Evolutionary conservation across 805 yeast species (phyloP), one percentile per base, ranked within the genome.

Genomic region (Candida sithepensis): DNA sequence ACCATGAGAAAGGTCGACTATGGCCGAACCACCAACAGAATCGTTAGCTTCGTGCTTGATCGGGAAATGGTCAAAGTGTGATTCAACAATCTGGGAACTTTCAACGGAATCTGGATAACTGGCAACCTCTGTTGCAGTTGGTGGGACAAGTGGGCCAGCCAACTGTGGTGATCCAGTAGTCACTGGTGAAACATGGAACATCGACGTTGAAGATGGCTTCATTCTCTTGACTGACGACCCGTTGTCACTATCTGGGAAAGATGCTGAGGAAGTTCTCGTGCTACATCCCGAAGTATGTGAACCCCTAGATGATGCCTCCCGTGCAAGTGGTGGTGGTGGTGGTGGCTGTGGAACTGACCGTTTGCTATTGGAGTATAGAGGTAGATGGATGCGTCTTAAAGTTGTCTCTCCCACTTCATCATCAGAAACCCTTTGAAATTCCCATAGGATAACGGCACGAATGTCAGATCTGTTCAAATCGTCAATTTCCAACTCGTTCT

Each of bases 391-490:
- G 21, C 57, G 43, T 41, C 66, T 49, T 28, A 63, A 16, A 18
- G 73, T 61, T 2, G 72, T 61, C 4, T 56, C 53, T 10, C 9
- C 10, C 10, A 24, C 9, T 4, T 48, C 54, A 5, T 44, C 42
- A 4, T 46, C 43, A n/a, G 56, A 54, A 20, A 56, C 69, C 49
- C 64, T 64, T 6, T 65, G 49, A 45, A 73, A 74, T 53, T 73
- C 77, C 78, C 78, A 74, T 8, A 74, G 58, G 3, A 74, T 40
- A 36, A 74, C 59, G 13, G 69, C 52, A 49, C 72, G 58, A 33
- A 73, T 61, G 39, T 65, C 65, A 13, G 55, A 51, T 44, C 59
- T 56, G 20, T 46, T 42, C 21, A 66, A 45, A 23, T 52, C 42
- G 24, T 55, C 55, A 26, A 59, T 21, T 4, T 55, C 20, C 18